Conservation (phyloP, 2,329 filamentous ascomycete genomes). For the Hypoxylon sp. region DNA sequence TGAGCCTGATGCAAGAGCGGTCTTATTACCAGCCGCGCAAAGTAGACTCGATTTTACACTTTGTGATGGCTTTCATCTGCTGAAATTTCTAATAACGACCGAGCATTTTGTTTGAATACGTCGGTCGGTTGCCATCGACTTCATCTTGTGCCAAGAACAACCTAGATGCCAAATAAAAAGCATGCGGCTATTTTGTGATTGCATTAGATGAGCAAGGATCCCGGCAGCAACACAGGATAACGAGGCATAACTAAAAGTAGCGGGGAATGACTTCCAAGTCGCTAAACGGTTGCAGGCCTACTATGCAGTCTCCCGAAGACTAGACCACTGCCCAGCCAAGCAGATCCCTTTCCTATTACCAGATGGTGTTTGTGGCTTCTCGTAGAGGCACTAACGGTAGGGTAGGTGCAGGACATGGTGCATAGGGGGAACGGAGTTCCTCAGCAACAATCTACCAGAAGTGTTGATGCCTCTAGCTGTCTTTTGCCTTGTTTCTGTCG, state of each 20-base stretch:
- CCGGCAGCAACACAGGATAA: constrained; percentile 43
- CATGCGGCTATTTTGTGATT: constrained; percentile 24
- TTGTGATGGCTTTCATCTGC: not conserved
- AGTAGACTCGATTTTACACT: constrained; percentile 11
- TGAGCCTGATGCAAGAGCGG: not conserved
- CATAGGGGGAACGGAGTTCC: constrained; percentile 54
- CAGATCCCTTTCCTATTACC: constrained; percentile 56
- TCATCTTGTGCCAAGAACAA: constrained; percentile 8
- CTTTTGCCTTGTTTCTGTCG: constrained; percentile 19
- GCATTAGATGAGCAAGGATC: constrained; percentile 37
- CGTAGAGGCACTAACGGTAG: constrained; percentile 59
- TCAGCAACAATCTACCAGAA: constrained; percentile 40
- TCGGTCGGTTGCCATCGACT: constrained; percentile 2
- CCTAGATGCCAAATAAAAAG: constrained; percentile 10
- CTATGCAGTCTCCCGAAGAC: constrained; percentile 57
- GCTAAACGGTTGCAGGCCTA: constrained; percentile 51
- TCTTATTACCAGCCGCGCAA: constrained; percentile 21
- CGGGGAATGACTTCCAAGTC: constrained; percentile 50
- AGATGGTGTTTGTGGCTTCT: constrained; percentile 61
- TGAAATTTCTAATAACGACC: not conserved
- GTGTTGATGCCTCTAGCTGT: constrained; percentile 27
- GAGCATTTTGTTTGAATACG: not conserved
- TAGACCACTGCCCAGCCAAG: constrained; percentile 52
- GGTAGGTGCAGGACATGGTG: constrained; percentile 61
- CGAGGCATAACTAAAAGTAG: constrained; percentile 49